Percentiles rank a stretch among this genome's conserved stretches.
These are phyloP conservation scores for Vanderwaltozyma verrucispora DNA, from an alignment of 805 yeast genomes.

Conservation along the genomic window DNA sequence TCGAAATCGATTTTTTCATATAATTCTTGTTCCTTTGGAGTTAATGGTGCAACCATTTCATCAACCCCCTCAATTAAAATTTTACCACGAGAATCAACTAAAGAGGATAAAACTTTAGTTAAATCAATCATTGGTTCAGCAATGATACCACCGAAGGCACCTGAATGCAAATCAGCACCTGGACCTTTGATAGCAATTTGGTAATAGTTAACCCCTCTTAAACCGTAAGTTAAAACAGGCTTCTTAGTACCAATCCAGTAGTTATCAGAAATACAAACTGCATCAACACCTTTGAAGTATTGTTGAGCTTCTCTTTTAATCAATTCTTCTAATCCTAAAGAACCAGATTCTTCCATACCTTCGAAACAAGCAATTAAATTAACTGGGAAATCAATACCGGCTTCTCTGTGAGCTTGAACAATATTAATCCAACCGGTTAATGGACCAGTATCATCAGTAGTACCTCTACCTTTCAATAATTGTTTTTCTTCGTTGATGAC, in stretches of 20 bases:
- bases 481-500: conserved; percentile 51
- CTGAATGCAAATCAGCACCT: conserved; percentile 93
- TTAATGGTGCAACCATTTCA: conserved; percentile 93
- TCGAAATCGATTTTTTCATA: conserved; percentile 83
- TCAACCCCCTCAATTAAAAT: conserved; percentile 79
- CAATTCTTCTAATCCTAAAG: conserved; percentile 78
- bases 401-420: conserved; percentile 78
- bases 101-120: conserved; percentile 59
- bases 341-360: conserved; percentile 99
- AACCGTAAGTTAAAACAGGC: conserved; percentile 95
- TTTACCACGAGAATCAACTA: conserved; percentile 75
- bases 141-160: conserved; percentile 93
- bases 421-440: conserved; percentile 94
- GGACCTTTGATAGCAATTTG: conserved; percentile 80
- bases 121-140: conserved; percentile 97
- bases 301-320: conserved; percentile 66
- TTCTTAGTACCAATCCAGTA: conserved; percentile 97
- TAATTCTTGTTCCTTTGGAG: conserved; percentile 63
- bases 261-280: conserved; percentile 93
- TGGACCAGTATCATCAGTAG: conserved; percentile 98
- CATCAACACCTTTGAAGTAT: conserved; percentile 83
- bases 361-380: conserved; percentile 89
- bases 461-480: conserved; percentile 81
- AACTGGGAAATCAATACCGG: conserved; percentile 85
- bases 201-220: conserved; percentile 94